A percentile compares a stretch with the other conserved stretches of the same genome.
phyloP scores from a whole-genome alignment of 805 yeast species.

The Barnettozyma botsteinii region DNA sequence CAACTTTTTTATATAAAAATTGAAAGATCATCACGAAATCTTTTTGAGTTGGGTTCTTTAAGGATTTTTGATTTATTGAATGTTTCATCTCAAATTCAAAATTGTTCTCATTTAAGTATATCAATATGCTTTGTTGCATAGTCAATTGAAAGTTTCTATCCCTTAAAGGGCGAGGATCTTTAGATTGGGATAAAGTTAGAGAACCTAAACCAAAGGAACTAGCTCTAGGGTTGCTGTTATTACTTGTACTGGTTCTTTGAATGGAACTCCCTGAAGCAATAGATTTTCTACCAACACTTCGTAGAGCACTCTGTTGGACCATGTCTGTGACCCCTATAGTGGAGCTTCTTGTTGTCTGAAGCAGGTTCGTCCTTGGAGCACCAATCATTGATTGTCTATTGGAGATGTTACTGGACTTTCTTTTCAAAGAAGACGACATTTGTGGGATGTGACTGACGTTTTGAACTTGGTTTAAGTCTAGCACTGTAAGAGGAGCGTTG shows the following conservation, averaged over 20 bases:
- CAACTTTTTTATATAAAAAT: conserved; percentile 70
- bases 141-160: conserved; percentile 62
- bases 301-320: conserved; percentile 24
- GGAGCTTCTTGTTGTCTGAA: conserved; percentile 18
- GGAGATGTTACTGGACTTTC: conserved; percentile 19
- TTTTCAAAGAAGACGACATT: conserved; percentile 20
- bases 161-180: conserved; percentile 74
- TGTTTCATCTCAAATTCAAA: conserved; percentile 75
- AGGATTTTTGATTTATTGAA: conserved; percentile 55
- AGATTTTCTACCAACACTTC: conserved; percentile 21
- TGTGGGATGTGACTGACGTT: conserved; percentile 24
- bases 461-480: conserved; percentile 24
- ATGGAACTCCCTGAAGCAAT: conserved; percentile 12
- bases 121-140: conserved; percentile 62
- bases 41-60: conserved; percentile 78
- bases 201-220: conserved; percentile 24
- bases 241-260: conserved; percentile 6
- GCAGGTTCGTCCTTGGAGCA: conserved; percentile 22
- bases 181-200: conserved; percentile 21
- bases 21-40: conserved; percentile 76
- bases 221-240: conserved; percentile 14
- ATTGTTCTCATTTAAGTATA: conserved; percentile 54
- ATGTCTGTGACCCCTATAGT: conserved; percentile 22
- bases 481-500: conserved; percentile 18
- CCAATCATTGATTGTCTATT: conserved; percentile 28